phyloP scores from a whole-genome alignment of 371 early-diverging fungal genomes.

The Mucor plumbeus region DNA sequence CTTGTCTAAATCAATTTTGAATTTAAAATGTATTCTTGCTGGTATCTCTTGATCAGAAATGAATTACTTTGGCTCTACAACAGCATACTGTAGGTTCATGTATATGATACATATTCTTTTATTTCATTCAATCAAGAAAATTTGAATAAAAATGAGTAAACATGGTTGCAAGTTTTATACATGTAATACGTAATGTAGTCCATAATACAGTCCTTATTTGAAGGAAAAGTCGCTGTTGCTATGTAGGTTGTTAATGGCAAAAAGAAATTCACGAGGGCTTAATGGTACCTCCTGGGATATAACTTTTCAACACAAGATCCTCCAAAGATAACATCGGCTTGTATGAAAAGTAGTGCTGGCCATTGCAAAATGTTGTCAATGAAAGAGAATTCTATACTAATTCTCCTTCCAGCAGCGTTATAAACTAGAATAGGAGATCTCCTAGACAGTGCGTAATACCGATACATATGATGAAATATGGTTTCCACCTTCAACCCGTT shows the following conservation, averaged over 20 bases:
- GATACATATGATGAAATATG: not conserved
- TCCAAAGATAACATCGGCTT: constrained; percentile 3
- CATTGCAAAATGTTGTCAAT: constrained; percentile 8
- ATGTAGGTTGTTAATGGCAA: constrained; percentile 11
- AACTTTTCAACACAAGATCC: constrained; percentile 8
- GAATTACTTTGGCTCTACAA: not conserved
- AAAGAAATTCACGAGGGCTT: constrained; percentile 10
- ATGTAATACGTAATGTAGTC: constrained; percentile 5
- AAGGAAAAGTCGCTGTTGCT: constrained; percentile 10
- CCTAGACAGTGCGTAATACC: constrained; percentile 6
- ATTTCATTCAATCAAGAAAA: constrained; percentile 1
- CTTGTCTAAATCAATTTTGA: constrained; percentile 4
- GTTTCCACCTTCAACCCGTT: constrained; percentile 1
- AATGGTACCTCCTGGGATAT: constrained; percentile 6
- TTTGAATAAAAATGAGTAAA: no score
- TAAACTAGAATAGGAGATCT: constrained; percentile 9
- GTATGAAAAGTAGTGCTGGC: constrained; percentile 10
- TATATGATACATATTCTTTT: constrained; percentile 5
- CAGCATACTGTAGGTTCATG: constrained; percentile 2
- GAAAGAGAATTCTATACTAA: constrained; percentile 10
- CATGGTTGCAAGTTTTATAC: constrained; percentile 11
- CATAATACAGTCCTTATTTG: constrained; percentile 1
- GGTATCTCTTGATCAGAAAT: constrained; percentile 6
- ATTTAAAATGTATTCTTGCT: not conserved
- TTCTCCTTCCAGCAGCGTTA: constrained; percentile 11